A percentile compares a stretch with the other conserved stretches of the same genome.
phyloP scores from a whole-genome alignment of 768 basidiomycete genomes.

The Lentinula sp. region DNA sequence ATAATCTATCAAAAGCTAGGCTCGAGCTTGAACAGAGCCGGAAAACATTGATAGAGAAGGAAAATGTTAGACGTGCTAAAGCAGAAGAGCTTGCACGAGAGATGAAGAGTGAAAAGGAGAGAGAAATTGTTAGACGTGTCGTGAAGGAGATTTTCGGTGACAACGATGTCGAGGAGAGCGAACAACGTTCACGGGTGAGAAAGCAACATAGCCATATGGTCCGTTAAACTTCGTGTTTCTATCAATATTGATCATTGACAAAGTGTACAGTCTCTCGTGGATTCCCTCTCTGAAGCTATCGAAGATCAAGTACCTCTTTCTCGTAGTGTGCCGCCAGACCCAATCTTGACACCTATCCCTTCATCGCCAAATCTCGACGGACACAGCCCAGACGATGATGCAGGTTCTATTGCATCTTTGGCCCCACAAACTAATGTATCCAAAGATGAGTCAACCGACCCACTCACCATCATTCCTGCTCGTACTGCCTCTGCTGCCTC shows the following conservation, averaged over 20 bases:
- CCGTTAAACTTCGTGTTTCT: conserved; percentile 14
- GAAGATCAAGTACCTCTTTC: conserved; percentile 36
- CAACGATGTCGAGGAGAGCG: background rate
- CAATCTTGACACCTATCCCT: conserved; percentile 27
- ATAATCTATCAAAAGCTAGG: conserved; percentile 49
- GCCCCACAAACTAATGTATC: background rate
- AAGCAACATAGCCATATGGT: conserved; percentile 59
- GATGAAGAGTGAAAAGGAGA: conserved; percentile 46
- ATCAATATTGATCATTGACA: background rate
- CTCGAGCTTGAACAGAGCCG: conserved; percentile 62
- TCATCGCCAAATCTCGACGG: conserved; percentile 13
- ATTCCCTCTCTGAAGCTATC: conserved; percentile 52
- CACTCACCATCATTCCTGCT: background rate
- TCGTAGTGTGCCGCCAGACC: conserved; percentile 25
- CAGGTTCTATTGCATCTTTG: background rate
- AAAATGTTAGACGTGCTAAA: conserved; percentile 41
- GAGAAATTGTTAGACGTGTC: conserved; percentile 61
- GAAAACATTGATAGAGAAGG: conserved; percentile 51
- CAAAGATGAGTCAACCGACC: background rate
- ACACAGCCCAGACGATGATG: background rate
- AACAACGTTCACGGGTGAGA: conserved; percentile 26
- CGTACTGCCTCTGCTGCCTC: background rate
- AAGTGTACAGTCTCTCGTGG: conserved; percentile 38
- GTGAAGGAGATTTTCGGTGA: conserved; percentile 57
- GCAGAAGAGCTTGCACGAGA: conserved; percentile 54